Evolutionary conservation across 345 rosid genomes (phyloP).

Genomic region (Atalantia buxifolia): DNA sequence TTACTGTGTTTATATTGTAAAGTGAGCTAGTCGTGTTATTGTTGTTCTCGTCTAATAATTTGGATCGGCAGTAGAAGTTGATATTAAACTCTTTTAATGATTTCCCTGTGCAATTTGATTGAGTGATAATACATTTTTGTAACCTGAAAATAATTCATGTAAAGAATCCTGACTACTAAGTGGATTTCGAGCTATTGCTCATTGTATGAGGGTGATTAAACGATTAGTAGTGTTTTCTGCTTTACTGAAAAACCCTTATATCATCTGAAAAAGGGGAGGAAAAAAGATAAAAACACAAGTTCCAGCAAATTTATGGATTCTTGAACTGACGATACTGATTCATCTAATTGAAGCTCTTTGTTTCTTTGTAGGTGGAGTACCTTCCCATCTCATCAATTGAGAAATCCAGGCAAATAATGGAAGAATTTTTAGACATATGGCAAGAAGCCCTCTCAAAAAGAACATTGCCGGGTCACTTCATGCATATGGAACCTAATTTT

Average conservation of each 20-base stretch:
- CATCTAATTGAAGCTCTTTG: conserved; percentile 7
- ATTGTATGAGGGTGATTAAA: not conserved
- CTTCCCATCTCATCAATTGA: conserved; percentile 82
- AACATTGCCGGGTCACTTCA: conserved; percentile 72
- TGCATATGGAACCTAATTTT: conserved; percentile 64
- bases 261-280: not conserved
- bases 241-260: not conserved
- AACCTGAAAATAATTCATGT: not conserved
- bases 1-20: too few relatives aligned
- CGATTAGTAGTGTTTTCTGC: not conserved
- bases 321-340: not conserved
- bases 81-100: not conserved
- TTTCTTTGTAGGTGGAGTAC: conserved; percentile 73
- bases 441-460: conserved; percentile 66
- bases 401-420: conserved; percentile 65
- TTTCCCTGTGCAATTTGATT: not conserved
- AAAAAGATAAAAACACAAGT: not conserved
- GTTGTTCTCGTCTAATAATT: not conserved
- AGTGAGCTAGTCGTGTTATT: not conserved
- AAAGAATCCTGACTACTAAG: not conserved
- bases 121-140: not conserved
- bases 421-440: conserved; percentile 82
- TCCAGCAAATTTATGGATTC: not conserved
- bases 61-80: not conserved
- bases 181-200: not conserved